Evolutionary conservation across 768 basidiomycete species (phyloP).

Genomic region (Lactarius tabidus): DNA sequence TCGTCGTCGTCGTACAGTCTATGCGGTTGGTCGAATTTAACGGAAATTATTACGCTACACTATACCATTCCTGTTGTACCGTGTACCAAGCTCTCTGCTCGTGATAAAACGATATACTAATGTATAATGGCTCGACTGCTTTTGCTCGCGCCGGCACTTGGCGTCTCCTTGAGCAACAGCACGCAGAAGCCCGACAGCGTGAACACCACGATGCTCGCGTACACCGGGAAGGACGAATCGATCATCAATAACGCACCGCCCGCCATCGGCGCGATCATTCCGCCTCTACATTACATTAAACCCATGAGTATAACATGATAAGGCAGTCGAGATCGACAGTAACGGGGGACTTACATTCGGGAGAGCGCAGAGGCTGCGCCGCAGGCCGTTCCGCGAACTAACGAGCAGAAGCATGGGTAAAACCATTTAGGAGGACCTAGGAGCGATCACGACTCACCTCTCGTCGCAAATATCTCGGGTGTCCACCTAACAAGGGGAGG

Average conservation of each 20-base stretch:
- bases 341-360: constrained; percentile 56
- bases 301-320: constrained; percentile 12
- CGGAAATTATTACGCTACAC: not conserved
- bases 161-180: constrained; percentile 51
- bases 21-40: not conserved
- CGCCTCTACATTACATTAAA: constrained; percentile 61
- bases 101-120: not conserved
- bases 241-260: constrained; percentile 71
- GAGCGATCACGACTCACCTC: constrained; percentile 40
- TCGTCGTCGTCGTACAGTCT: not conserved
- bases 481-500: constrained; percentile 47
- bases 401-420: not conserved
- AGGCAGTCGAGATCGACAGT: constrained; percentile 4
- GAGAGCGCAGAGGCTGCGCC: constrained; percentile 85
- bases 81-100: not conserved
- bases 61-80: not conserved
- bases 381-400: constrained; percentile 83
- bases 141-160: constrained; percentile 36
- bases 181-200: constrained; percentile 59
- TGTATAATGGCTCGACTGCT: constrained; percentile 19
- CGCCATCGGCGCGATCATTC: constrained; percentile 81
- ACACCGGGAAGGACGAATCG: constrained; percentile 68
- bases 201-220: constrained; percentile 66
- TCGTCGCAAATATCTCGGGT: constrained; percentile 81
- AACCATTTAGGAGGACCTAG: not conserved